Evolutionary conservation across 805 yeast species (phyloP).

Genomic region (Candida awuae): DNA sequence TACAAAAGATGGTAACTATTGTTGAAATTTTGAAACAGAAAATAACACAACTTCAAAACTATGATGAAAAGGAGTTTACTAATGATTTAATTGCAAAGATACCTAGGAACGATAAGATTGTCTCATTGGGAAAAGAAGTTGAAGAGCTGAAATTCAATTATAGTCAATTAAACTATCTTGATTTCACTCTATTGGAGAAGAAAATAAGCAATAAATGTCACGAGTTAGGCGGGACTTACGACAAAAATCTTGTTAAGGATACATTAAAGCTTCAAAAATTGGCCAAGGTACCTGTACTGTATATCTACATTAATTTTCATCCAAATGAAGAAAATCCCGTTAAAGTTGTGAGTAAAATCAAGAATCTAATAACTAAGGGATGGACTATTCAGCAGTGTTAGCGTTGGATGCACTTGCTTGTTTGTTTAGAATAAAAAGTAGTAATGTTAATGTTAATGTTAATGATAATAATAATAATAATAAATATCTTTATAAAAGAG

Average conservation of each 20-base stretch:
- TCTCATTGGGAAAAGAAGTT: conserved; percentile 3
- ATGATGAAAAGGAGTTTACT: neutral
- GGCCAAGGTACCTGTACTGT: conserved; percentile 19
- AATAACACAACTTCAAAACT: conserved; percentile 3
- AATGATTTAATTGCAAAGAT: conserved; percentile 16
- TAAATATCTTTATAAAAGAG: neutral
- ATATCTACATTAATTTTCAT: conserved; percentile 19
- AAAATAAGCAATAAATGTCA: neutral
- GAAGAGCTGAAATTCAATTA: conserved; percentile 1
- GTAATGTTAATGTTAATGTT: neutral
- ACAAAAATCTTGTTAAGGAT: neutral
- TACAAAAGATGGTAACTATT: conserved; percentile 26
- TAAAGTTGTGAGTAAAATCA: conserved; percentile 6
- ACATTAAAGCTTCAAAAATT: conserved; percentile 12
- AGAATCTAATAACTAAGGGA: conserved; percentile 11
- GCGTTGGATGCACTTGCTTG: conserved; percentile 8
- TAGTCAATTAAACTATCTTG: conserved; percentile 23
- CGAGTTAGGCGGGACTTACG: neutral
- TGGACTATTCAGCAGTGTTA: conserved; percentile 16
- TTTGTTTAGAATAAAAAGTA: neutral
- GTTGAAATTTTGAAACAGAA: conserved; percentile 27
- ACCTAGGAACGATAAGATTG: conserved; percentile 3
- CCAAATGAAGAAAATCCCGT: conserved; percentile 2
- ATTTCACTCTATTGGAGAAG: conserved; percentile 11
- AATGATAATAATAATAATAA: conserved; percentile 4